Evolutionary conservation across 805 yeast genomes (phyloP).

Genomic region (Candida golubevii): DNA sequence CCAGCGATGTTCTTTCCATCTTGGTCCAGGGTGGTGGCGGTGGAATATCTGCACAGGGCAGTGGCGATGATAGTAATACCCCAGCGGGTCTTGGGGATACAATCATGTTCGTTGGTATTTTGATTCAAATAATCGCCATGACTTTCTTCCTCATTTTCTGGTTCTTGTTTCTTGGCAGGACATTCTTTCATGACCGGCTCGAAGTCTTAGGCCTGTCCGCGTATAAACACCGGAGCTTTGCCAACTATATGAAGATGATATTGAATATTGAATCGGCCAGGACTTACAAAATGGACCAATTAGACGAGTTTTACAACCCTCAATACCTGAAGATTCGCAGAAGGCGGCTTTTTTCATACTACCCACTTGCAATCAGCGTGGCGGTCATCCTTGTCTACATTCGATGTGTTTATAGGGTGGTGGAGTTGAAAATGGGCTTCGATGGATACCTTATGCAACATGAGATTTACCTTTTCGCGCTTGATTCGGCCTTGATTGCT

Average conservation of each 20-base stretch:
- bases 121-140: constrained; percentile 38
- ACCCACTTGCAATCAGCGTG: constrained; percentile 31
- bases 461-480: constrained; percentile 34
- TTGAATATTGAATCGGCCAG: constrained; percentile 23
- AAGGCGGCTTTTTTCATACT: constrained; percentile 24
- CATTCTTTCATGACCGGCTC: constrained; percentile 26
- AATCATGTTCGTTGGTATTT: constrained; percentile 37
- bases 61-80: constrained; percentile 16
- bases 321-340: constrained; percentile 22
- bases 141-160: constrained; percentile 31
- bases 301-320: constrained; percentile 30
- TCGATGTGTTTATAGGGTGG: constrained; percentile 37
- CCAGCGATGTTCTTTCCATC: constrained; percentile 34
- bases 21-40: constrained; percentile 40
- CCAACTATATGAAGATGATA: constrained; percentile 27
- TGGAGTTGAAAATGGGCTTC: constrained; percentile 39
- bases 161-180: constrained; percentile 32
- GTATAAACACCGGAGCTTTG: constrained; percentile 6
- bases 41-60: constrained; percentile 31
- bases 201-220: constrained; percentile 12
- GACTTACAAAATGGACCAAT: constrained; percentile 18
- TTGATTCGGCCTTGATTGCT: constrained; percentile 38
- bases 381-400: constrained; percentile 34
- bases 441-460: constrained; percentile 32
- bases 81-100: constrained; percentile 29